Evolutionary conservation across 495 filamentous ascomycete genomes (phyloP).

Genomic region (Aspergillus saccharolyticus): DNA sequence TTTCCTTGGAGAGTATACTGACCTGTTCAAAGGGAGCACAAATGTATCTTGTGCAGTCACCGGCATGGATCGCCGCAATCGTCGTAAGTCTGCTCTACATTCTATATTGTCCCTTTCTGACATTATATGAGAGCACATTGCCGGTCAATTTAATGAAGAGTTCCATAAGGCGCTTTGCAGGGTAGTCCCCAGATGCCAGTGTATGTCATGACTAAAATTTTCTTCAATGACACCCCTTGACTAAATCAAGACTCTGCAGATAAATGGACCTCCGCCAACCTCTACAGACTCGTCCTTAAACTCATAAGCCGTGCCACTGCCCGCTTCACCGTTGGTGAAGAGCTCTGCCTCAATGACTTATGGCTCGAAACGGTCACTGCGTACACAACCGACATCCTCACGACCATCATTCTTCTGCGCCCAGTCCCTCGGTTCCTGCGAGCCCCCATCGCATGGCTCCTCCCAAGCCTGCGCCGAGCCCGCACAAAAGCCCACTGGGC

Average conservation of each 20-base stretch:
- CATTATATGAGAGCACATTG: background rate
- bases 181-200: conserved; percentile 10
- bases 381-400: conserved; percentile 50
- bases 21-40: conserved; percentile 24
- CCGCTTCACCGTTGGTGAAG: conserved; percentile 51
- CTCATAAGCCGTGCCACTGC: conserved; percentile 53
- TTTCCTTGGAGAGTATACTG: conserved; percentile 29
- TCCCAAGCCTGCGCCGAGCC: conserved; percentile 27
- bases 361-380: conserved; percentile 50
- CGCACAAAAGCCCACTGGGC: conserved; percentile 19
- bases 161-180: background rate
- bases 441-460: conserved; percentile 26
- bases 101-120: background rate
- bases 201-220: conserved; percentile 16
- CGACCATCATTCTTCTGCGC: conserved; percentile 26
- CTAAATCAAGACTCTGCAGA: conserved; percentile 11
- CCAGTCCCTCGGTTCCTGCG: conserved; percentile 34
- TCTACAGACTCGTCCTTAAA: conserved; percentile 26
- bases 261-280: conserved; percentile 20
- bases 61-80: conserved; percentile 17
- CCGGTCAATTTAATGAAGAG: background rate
- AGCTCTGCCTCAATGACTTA: conserved; percentile 47
- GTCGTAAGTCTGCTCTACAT: conserved; percentile 4
- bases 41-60: conserved; percentile 22
- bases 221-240: background rate